These are phyloP conservation scores for Colletotrichum tropicale DNA, from an alignment of 2,329 filamentous ascomycete species.

Conservation along the genomic window DNA sequence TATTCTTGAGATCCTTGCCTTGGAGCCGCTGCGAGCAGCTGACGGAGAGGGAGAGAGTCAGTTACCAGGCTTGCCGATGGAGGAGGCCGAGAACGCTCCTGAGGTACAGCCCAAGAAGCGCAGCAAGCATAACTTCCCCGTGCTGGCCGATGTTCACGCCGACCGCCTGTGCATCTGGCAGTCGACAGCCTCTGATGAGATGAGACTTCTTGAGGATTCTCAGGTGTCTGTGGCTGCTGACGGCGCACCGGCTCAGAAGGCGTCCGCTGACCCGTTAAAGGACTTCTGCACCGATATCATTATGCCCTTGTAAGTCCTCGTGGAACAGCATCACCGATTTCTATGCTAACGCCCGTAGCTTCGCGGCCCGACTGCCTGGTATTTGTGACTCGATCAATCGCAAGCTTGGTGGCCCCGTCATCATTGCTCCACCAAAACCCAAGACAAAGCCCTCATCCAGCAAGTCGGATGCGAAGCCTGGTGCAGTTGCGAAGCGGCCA, in stretches of 20 bases:
- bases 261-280: slow-evolving; percentile 66
- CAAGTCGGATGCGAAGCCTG: slow-evolving; percentile 54
- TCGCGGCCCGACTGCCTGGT: slow-evolving; percentile 76
- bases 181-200: slow-evolving; percentile 69
- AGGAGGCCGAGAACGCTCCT: slow-evolving; percentile 35
- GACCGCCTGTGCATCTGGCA: slow-evolving; percentile 87
- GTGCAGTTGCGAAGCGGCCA: slow-evolving; percentile 55
- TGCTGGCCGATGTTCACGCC: slow-evolving; percentile 74
- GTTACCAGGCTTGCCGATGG: slow-evolving; percentile 48
- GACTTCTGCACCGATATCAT: slow-evolving; percentile 84
- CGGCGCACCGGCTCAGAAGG: slow-evolving; percentile 41
- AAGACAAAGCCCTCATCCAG: slow-evolving; percentile 47
- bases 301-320: slow-evolving; percentile 70
- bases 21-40: slow-evolving; percentile 59
- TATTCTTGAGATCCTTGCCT: slow-evolving; percentile 75
- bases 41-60: slow-evolving; percentile 48
- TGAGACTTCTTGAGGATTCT: slow-evolving; percentile 53
- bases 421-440: slow-evolving; percentile 58
- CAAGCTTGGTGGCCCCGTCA: slow-evolving; percentile 76
- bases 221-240: slow-evolving; percentile 40
- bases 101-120: slow-evolving; percentile 55
- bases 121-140: slow-evolving; percentile 66
- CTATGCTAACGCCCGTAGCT: slow-evolving; percentile 55
- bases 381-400: slow-evolving; percentile 73
- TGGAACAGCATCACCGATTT: not conserved